phyloP scores from a whole-genome alignment of 1,284 basidiomycete species.

The Sporisorium iseilematis-ciliati region DNA sequence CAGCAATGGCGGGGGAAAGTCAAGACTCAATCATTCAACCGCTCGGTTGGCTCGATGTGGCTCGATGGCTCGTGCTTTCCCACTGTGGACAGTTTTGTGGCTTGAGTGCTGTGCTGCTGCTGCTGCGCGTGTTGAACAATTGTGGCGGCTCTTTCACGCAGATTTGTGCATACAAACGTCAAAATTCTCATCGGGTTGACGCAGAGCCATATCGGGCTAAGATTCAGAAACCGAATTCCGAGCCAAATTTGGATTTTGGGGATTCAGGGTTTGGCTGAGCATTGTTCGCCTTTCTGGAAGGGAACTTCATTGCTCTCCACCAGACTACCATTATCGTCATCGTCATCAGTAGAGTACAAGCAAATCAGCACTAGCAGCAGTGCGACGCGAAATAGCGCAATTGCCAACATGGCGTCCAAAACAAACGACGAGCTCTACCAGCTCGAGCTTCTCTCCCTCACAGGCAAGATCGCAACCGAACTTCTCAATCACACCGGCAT shows the following conservation, averaged over 20 bases:
- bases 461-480: conserved; percentile 65
- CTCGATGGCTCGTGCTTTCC: conserved; percentile 28
- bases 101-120: conserved; percentile 2
- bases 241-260: neutral
- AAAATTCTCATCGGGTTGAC: conserved; percentile 3
- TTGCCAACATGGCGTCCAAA: conserved; percentile 17
- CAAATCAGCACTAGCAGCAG: no score
- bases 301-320: neutral
- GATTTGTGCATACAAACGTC: conserved; percentile 1
- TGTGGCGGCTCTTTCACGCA: conserved; percentile 13
- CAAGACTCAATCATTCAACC: neutral
- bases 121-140: neutral
- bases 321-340: neutral
- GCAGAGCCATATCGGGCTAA: neutral
- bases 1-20: neutral
- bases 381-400: neutral
- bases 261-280: neutral
- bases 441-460: conserved; percentile 67
- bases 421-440: conserved; percentile 61
- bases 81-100: neutral
- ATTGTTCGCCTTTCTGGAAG: neutral
- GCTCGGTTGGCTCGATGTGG: conserved; percentile 3
- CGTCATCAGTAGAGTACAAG: neutral
- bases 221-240: conserved; percentile 22
- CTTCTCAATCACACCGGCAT: conserved; percentile 74